Base-by-base conservation (phyloP, 306 rosid species). In the Urtica urens region DNA sequence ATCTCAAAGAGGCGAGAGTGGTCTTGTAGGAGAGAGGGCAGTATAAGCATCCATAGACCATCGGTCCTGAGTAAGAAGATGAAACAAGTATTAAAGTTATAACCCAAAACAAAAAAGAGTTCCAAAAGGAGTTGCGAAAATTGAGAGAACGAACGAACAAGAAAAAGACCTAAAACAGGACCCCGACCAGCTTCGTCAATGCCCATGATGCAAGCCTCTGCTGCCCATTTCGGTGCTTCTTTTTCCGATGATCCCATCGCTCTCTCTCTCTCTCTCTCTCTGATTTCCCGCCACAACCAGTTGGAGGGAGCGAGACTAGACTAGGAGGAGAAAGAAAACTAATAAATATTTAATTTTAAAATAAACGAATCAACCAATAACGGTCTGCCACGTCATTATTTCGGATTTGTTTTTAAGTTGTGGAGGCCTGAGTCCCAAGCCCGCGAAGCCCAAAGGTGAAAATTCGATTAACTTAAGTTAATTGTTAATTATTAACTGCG, bases 161-260 rank as follows among this genome's bases (percentile, higher is more conserved):
- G 7, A 10, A 12, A 21, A 43, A 38, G 60, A 81, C 93, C 96
- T 65, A 88, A 39, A 53, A 83, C 96, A 12, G 96, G 96, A 60
- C 96, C 96, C 60, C 96, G 77, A 58, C 96, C 96, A 41, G 96
- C 96, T 72, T 88, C 96, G 49, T 83, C 93, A 40, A 88, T 88
- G 51, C 96, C 88, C 96, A 87, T 80, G 9, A 68, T 77, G 70
- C 93, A 80, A 42, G 96, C 79, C 46, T 68, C 58, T 0, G 93
- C 71, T 18, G 86, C 78, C 88, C 96, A 83, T 60, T 67, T 46
- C 9, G 78, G 81, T 44, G 67, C 53, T 29, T 44, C 18, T 6
- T 30, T 21, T 34, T 67, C 80, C 17, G 81, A 80, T 51, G 66
- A 79, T 52, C 19, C 19, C 7, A 6, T 5, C 9, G 9, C 46